These are phyloP conservation scores for Phalaenopsis equestris DNA, from an alignment of 106 monocot genomes.

Conservation along the genomic window DNA sequence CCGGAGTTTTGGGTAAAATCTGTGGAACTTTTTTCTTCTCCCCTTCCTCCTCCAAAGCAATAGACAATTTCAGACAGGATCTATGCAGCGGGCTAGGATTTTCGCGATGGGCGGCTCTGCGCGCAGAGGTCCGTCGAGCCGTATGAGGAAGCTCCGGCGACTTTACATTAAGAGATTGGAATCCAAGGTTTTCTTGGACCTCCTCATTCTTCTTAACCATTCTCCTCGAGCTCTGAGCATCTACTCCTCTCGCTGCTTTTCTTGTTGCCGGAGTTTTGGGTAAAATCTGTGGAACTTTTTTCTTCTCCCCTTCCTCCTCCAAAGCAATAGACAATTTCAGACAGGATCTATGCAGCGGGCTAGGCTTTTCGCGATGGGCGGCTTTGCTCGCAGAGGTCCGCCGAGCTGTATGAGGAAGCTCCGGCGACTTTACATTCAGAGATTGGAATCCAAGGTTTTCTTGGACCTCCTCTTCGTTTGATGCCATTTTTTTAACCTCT, in stretches of 20 bases:
- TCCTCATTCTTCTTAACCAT: no score
- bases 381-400: no score
- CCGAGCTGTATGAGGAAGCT: no score
- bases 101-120: no score
- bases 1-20: background rate
- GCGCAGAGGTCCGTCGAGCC: no score
- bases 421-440: background rate
- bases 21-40: background rate
- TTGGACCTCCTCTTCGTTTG: background rate
- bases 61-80: no score
- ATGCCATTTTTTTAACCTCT: slow-evolving; percentile 8
- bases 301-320: slow-evolving; percentile 4
- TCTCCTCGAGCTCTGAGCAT: slow-evolving; percentile 1
- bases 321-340: no score
- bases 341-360: no score
- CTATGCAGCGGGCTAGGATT: no score
- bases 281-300: background rate
- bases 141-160: no score
- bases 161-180: slow-evolving; percentile 4
- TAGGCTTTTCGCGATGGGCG: no score
- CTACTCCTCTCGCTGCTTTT: background rate
- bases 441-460: slow-evolving; percentile 4
- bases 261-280: background rate
- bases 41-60: background rate
- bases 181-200: background rate